phyloP scores from a whole-genome alignment of 352 stramenopile genomes.

The Pythium chondricola region DNA sequence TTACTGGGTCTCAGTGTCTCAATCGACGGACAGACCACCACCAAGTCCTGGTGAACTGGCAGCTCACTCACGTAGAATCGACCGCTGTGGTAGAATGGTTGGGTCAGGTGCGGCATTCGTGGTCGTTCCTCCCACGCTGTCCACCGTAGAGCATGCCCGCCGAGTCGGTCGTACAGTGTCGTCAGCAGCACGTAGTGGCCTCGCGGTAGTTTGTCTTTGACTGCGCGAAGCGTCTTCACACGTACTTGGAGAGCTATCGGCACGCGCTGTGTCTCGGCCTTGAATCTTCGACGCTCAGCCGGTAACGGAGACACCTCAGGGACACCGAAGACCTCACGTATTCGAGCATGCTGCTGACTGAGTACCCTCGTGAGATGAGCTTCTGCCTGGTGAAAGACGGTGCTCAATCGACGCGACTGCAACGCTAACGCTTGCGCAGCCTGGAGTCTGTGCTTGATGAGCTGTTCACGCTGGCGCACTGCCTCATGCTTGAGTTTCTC shows the following conservation, averaged over 20 bases:
- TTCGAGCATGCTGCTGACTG: slow-evolving; percentile 46
- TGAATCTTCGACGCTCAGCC: slow-evolving; percentile 41
- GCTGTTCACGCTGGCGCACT: slow-evolving; percentile 25
- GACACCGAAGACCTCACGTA: slow-evolving; percentile 56
- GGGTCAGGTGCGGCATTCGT: slow-evolving; percentile 45
- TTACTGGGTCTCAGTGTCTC: slow-evolving; percentile 49
- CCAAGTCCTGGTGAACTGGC: slow-evolving; percentile 69
- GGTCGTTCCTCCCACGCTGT: slow-evolving; percentile 29
- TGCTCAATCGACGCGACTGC: slow-evolving; percentile 41
- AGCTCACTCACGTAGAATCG: slow-evolving; percentile 84
- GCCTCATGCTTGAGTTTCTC: slow-evolving; percentile 36
- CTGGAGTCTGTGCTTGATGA: slow-evolving; percentile 42
- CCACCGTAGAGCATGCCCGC: slow-evolving; percentile 74
- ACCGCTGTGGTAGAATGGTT: slow-evolving; percentile 69
- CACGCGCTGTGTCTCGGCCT: slow-evolving; percentile 65
- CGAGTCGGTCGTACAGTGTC: slow-evolving; percentile 83
- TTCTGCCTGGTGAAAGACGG: slow-evolving; percentile 72
- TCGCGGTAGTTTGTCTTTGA: slow-evolving; percentile 80
- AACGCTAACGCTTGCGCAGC: slow-evolving; percentile 32
- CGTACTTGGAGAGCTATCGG: slow-evolving; percentile 70
- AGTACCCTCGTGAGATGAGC: slow-evolving; percentile 49
- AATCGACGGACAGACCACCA: slow-evolving; percentile 68
- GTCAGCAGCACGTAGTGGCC: slow-evolving; percentile 79
- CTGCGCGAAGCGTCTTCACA: slow-evolving; percentile 50
- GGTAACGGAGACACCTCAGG: slow-evolving; percentile 34